phyloP scores from a whole-genome alignment of 495 filamentous ascomycete genomes.

The Aspergillus kassunensis region DNA sequence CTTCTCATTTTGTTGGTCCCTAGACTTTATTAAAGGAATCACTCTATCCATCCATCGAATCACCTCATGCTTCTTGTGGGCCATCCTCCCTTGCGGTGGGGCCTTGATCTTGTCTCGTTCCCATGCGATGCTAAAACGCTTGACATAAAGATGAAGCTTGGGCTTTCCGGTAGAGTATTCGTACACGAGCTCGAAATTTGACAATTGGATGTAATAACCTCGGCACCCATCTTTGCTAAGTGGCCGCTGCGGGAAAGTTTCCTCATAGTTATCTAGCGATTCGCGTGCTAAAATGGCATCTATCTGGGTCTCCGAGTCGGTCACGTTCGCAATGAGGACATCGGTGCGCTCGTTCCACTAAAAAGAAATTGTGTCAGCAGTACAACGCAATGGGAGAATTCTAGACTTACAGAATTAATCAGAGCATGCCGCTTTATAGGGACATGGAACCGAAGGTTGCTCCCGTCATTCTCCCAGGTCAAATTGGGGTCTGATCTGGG shows the following conservation, averaged over 20 bases:
- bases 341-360: conserved; percentile 22
- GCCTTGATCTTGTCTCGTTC: conserved; percentile 22
- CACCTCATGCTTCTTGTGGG: conserved; percentile 18
- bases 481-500: conserved; percentile 12
- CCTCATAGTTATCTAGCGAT: conserved; percentile 19
- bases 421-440: conserved; percentile 12
- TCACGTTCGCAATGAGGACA: conserved; percentile 24
- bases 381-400: neutral
- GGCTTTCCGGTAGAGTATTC: conserved; percentile 24
- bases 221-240: conserved; percentile 22
- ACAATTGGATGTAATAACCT: conserved; percentile 32
- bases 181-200: conserved; percentile 38
- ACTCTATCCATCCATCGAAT: conserved; percentile 17
- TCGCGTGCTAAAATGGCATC: conserved; percentile 31
- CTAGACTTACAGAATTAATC: conserved; percentile 22
- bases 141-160: conserved; percentile 32
- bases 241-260: conserved; percentile 5
- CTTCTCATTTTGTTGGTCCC: neutral
- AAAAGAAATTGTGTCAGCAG: conserved; percentile 6
- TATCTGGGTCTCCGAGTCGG: conserved; percentile 37
- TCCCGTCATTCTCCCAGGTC: conserved; percentile 36
- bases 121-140: conserved; percentile 32
- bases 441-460: conserved; percentile 32
- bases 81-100: conserved; percentile 17
- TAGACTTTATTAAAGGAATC: neutral